phyloP scores from a whole-genome alignment of 192 early-diverging fungal genomes.

The Piromyces sp. region DNA sequence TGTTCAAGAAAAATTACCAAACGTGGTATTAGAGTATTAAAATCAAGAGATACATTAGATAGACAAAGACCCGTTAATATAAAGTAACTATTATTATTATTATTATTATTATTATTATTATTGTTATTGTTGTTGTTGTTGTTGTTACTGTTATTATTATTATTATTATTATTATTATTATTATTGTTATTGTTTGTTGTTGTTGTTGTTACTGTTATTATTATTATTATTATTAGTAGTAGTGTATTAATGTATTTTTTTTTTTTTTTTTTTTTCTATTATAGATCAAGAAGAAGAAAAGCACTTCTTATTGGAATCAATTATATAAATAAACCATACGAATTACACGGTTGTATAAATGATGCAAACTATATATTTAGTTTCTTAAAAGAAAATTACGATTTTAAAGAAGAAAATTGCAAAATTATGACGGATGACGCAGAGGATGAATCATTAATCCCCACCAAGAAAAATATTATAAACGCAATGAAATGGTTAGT shows the following conservation, averaged over 20 bases:
- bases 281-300: slow-evolving; percentile 14
- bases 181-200: too few relatives aligned
- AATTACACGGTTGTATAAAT: slow-evolving; percentile 6
- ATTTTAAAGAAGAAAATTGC: slow-evolving; percentile 12
- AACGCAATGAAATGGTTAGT: slow-evolving; percentile 25
- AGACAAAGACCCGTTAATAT: background rate
- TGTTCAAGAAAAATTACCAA: background rate
- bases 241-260: too few relatives aligned
- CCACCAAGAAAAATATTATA: slow-evolving; percentile 26
- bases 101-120: too few relatives aligned
- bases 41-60: background rate
- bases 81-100: background rate
- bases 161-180: too few relatives aligned
- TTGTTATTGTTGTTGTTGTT: too few relatives aligned
- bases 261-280: background rate
- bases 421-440: slow-evolving; percentile 19
- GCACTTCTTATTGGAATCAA: slow-evolving; percentile 22
- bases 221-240: too few relatives aligned
- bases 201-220: too few relatives aligned
- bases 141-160: too few relatives aligned
- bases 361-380: slow-evolving; percentile 14
- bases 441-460: slow-evolving; percentile 11
- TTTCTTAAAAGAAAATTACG: slow-evolving; percentile 8
- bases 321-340: slow-evolving; percentile 3
- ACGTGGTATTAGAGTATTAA: background rate